phyloP scores from a whole-genome alignment of 495 filamentous ascomycete genomes.

The Collariella sp. region DNA sequence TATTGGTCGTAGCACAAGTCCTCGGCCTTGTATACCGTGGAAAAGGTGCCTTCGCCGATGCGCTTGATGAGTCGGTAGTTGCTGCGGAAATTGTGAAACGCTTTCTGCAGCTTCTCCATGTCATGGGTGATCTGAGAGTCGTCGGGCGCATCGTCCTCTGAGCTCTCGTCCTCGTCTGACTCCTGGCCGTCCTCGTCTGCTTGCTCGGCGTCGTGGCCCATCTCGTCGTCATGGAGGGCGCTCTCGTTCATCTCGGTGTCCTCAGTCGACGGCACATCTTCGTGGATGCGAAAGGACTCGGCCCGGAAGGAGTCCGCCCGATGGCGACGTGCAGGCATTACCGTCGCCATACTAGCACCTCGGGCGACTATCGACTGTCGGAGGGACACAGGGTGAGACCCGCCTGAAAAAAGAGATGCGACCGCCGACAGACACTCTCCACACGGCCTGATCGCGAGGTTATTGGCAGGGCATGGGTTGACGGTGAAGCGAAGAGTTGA shows the following conservation, averaged over 20 bases:
- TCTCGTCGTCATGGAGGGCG: slow-evolving; percentile 19
- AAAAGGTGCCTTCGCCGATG: slow-evolving; percentile 97
- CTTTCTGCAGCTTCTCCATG: slow-evolving; percentile 73
- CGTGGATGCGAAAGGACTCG: slow-evolving; percentile 34
- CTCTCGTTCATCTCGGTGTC: slow-evolving; percentile 31
- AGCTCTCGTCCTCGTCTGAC: slow-evolving; percentile 40
- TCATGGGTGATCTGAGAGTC: slow-evolving; percentile 70
- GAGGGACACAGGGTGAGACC: background rate
- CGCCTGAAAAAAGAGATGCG: background rate
- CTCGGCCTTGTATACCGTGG: slow-evolving; percentile 97
- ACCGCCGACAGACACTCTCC: background rate
- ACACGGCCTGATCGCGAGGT: background rate
- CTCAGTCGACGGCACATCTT: slow-evolving; percentile 29
- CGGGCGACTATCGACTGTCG: background rate
- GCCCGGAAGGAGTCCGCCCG: slow-evolving; percentile 27
- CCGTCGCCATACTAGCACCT: slow-evolving; percentile 24
- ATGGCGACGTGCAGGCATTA: slow-evolving; percentile 12
- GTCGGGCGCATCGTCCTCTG: slow-evolving; percentile 60
- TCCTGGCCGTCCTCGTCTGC: slow-evolving; percentile 40
- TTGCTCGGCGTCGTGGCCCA: slow-evolving; percentile 21
- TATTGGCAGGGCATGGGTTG: slow-evolving; percentile 11
- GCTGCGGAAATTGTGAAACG: slow-evolving; percentile 73
- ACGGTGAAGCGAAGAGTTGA: background rate
- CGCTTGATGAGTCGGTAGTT: slow-evolving; percentile 87
- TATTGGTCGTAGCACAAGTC: slow-evolving; percentile 81